These are phyloP conservation scores for Bryum argenteum DNA, from an alignment of 225 moss, liverwort and hornwort species.

Conservation along the genomic window DNA sequence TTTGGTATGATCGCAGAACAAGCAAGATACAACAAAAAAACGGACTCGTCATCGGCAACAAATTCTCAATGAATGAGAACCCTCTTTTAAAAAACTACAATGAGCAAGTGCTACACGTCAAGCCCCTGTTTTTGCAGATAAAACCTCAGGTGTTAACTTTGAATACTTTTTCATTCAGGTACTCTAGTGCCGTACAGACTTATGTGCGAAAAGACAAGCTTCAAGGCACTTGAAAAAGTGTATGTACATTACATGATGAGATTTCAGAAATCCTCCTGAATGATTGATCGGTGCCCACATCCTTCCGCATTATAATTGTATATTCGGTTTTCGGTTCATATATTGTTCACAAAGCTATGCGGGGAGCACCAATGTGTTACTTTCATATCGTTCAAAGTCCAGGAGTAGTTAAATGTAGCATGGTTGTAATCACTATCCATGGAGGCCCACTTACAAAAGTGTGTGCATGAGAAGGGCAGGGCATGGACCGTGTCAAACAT, in stretches of 20 bases:
- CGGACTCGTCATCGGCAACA: too few species aligned
- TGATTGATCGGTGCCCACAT: background rate
- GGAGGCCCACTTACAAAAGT: background rate
- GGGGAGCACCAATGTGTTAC: too few species aligned
- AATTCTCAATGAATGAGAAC: too few species aligned
- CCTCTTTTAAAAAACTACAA: too few species aligned
- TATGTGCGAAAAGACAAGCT: background rate
- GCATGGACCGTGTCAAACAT: background rate
- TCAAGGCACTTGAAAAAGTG: background rate
- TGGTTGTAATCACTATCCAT: background rate
- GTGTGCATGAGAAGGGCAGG: too few species aligned
- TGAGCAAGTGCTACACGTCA: background rate
- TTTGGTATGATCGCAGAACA: too few species aligned
- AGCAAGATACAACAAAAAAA: too few species aligned
- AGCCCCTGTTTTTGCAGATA: background rate
- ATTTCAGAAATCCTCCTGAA: slow-evolving; percentile 23
- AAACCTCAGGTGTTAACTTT: slow-evolving; percentile 7
- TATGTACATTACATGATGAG: slow-evolving; percentile 6
- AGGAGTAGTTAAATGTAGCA: too few species aligned
- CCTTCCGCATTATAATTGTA: too few species aligned
- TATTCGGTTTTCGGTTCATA: too few species aligned
- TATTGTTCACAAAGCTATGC: fast-evolving
- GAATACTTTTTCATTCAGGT: too few species aligned
- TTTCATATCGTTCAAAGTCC: too few species aligned
- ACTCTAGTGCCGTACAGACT: background rate